Evolutionary conservation across 805 yeast species (phyloP).

Genomic region (Candida parachauliodes): DNA sequence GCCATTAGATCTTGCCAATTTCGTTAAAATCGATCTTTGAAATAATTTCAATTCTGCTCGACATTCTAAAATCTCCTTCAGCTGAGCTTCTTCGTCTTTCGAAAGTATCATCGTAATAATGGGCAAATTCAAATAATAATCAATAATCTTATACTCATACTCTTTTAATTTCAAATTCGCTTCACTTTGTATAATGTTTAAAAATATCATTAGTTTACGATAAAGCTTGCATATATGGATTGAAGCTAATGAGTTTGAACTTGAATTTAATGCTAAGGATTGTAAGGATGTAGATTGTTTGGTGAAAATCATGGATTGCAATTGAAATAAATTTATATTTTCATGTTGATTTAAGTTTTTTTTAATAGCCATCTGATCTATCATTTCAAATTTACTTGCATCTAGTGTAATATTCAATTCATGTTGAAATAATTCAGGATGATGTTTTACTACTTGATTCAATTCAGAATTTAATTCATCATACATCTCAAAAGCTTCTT

Average conservation of each 20-base stretch:
- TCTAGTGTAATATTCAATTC: slow-evolving; percentile 10
- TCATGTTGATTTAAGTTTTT: neutral
- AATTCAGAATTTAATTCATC: slow-evolving; percentile 38
- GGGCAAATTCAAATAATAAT: slow-evolving; percentile 32
- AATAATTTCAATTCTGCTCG: slow-evolving; percentile 48
- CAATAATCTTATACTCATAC: slow-evolving; percentile 36
- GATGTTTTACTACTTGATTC: slow-evolving; percentile 6
- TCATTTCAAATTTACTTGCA: slow-evolving; percentile 13
- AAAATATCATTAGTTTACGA: slow-evolving; percentile 33
- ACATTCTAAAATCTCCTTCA: slow-evolving; percentile 30
- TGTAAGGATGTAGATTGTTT: slow-evolving; percentile 35
- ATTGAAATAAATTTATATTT: slow-evolving; percentile 21
- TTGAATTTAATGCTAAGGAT: slow-evolving; percentile 31
- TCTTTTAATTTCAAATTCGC: slow-evolving; percentile 39
- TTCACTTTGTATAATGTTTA: slow-evolving; percentile 34
- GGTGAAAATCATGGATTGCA: slow-evolving; percentile 31
- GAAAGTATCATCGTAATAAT: slow-evolving; percentile 20
- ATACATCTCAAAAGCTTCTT: slow-evolving; percentile 57
- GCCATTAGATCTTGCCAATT: slow-evolving; percentile 20
- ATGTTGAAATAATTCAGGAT: slow-evolving; percentile 7
- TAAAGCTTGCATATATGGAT: slow-evolving; percentile 37
- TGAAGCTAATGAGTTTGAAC: slow-evolving; percentile 40
- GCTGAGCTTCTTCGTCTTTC: slow-evolving; percentile 12
- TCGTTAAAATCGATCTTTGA: slow-evolving; percentile 42
- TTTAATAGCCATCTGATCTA: slow-evolving; percentile 7